These are phyloP conservation scores for Phaeotremella fagi DNA, from an alignment of 768 basidiomycete genomes.

Conservation along the genomic window DNA sequence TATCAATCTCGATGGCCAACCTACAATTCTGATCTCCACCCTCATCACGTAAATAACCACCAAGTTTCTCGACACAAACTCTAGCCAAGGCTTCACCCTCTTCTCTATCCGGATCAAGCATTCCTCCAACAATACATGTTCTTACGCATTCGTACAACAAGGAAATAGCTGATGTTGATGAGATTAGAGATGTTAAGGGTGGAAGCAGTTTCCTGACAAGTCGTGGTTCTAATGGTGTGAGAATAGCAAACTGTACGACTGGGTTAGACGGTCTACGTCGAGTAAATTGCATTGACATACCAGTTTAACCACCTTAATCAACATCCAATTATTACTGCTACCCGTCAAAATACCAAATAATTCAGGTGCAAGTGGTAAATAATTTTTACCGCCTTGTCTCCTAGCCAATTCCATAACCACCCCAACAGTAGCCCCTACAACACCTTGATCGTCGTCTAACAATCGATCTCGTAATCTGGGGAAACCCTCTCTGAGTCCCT, in stretches of 20 bases:
- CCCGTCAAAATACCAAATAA: slow-evolving; percentile 88
- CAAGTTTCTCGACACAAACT: slow-evolving; percentile 87
- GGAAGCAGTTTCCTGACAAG: slow-evolving; percentile 89
- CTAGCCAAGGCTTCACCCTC: slow-evolving; percentile 74
- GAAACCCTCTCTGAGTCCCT: slow-evolving; percentile 63
- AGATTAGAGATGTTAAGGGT: slow-evolving; percentile 91
- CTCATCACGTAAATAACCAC: slow-evolving; percentile 80
- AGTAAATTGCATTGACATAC: slow-evolving; percentile 52
- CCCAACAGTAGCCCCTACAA: slow-evolving; percentile 89
- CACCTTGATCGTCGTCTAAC: slow-evolving; percentile 60
- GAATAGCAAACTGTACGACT: slow-evolving; percentile 70
- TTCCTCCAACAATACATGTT: slow-evolving; percentile 94
- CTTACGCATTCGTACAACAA: slow-evolving; percentile 96
- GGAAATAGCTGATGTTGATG: slow-evolving; percentile 91
- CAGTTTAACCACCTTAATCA: slow-evolving; percentile 96
- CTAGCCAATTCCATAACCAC: slow-evolving; percentile 88
- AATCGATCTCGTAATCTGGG: slow-evolving; percentile 59
- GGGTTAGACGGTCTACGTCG: slow-evolving; percentile 1
- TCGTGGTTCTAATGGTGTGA: slow-evolving; percentile 87
- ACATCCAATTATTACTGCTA: slow-evolving; percentile 98
- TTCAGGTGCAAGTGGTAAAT: slow-evolving; percentile 81
- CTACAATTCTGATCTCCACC: slow-evolving; percentile 80
- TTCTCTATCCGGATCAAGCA: slow-evolving; percentile 62
- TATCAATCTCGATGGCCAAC: slow-evolving; percentile 39
- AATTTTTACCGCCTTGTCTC: slow-evolving; percentile 65